Conservation (phyloP, 192 early-diverging fungal genomes). For the Umbelopsis sp. region DNA sequence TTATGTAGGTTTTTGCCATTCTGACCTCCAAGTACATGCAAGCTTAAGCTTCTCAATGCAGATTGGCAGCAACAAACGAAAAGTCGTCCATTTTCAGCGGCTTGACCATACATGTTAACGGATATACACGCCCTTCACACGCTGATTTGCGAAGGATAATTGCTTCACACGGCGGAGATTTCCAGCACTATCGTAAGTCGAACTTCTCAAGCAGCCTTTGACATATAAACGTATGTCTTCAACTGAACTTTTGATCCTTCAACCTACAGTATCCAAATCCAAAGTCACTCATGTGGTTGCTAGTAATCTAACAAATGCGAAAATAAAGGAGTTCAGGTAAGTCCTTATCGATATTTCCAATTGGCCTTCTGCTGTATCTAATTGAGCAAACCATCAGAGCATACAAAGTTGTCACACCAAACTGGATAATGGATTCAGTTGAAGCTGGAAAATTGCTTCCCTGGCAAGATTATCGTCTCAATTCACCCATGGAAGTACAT, state of each 20-base stretch:
- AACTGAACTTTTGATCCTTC: not conserved
- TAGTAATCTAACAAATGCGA: conserved; percentile 62
- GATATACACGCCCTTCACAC: conserved; percentile 68
- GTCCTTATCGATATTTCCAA: no score
- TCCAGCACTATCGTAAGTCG: conserved; percentile 43
- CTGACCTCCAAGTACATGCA: not conserved
- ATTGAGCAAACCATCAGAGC: conserved; percentile 34
- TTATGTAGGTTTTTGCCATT: conserved; percentile 33
- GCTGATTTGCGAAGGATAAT: conserved; percentile 53
- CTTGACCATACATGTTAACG: conserved; percentile 63
- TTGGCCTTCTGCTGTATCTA: not conserved
- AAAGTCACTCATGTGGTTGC: conserved; percentile 72
- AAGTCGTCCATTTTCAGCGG: conserved; percentile 44
- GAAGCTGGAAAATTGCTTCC: conserved; percentile 59
- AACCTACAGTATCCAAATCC: conserved; percentile 55
- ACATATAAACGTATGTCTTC: not conserved
- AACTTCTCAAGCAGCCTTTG: not conserved
- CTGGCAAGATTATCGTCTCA: conserved; percentile 65
- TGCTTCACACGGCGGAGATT: conserved; percentile 57
- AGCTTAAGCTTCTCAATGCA: not conserved
- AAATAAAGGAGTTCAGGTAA: conserved; percentile 65
- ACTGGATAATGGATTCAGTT: conserved; percentile 80
- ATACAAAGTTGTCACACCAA: conserved; percentile 70
- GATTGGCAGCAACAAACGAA: conserved; percentile 28
- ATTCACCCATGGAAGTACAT: conserved; percentile 16